Conservation (phyloP, 2,329 filamentous ascomycete species). For the Fusarium sp. region DNA sequence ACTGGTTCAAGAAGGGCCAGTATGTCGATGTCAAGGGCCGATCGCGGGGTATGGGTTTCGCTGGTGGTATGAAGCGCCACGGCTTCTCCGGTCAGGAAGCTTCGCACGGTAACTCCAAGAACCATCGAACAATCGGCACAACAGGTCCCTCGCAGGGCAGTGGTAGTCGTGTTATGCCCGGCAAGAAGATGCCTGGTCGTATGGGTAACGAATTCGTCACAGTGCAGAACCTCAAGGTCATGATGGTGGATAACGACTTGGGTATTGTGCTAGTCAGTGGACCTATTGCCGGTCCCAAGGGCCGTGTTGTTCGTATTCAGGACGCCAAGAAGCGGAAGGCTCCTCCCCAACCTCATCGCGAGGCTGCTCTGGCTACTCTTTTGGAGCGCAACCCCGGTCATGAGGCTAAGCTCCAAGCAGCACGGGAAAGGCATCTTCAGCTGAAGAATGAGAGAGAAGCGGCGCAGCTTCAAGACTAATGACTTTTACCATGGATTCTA, state of each 20-base stretch:
- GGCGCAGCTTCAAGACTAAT: conserved; percentile 29
- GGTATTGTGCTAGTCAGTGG: conserved; percentile 91
- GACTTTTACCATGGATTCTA: conserved; percentile 31
- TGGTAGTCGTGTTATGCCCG: conserved; percentile 90
- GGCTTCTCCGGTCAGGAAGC: conserved; percentile 89
- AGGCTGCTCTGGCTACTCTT: conserved; percentile 54
- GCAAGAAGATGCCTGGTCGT: conserved; percentile 96
- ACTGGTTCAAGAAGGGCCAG: conserved; percentile 91
- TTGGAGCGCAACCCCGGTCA: conserved; percentile 58
- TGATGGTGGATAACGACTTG: conserved; percentile 86
- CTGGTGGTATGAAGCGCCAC: conserved; percentile 97
- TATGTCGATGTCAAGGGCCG: conserved; percentile 85
- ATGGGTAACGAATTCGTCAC: conserved; percentile 94
- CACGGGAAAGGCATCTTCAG: conserved; percentile 60
- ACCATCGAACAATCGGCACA: conserved; percentile 91
- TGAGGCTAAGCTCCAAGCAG: conserved; percentile 56
- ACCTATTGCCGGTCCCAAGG: conserved; percentile 86
- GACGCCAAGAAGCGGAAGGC: conserved; percentile 87
- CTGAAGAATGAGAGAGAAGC: conserved; percentile 59
- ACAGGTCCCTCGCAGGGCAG: conserved; percentile 88
- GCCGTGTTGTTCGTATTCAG: conserved; percentile 82
- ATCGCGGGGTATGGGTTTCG: conserved; percentile 89
- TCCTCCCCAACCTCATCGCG: conserved; percentile 58
- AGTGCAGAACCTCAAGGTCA: conserved; percentile 87
- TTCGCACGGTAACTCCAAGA: conserved; percentile 94